Conservation (phyloP, 495 filamentous ascomycete species). For the Penicilliopsis zonata region DNA sequence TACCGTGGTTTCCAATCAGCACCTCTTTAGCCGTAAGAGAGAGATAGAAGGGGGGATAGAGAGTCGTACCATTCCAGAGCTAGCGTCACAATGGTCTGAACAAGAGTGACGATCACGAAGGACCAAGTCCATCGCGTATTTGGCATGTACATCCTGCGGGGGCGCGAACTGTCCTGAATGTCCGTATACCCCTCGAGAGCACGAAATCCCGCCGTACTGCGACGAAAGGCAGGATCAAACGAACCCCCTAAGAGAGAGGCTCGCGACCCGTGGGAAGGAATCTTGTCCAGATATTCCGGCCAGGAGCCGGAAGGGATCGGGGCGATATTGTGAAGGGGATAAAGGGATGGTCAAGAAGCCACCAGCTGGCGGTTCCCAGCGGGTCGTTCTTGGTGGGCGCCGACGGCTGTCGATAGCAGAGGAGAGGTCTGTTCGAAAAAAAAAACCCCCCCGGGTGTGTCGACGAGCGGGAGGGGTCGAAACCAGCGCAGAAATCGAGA, state of each 20-base stretch:
- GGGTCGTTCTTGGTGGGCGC: too few relatives aligned
- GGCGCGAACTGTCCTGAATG: conserved; percentile 10
- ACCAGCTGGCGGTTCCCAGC: not conserved
- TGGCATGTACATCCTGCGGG: conserved; percentile 52
- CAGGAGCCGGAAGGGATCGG: conserved; percentile 24
- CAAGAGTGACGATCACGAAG: conserved; percentile 59
- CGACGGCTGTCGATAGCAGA: too few relatives aligned
- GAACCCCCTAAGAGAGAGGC: conserved; percentile 54
- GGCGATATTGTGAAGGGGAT: conserved; percentile 9
- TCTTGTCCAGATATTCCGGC: conserved; percentile 41
- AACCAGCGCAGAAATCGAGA: not conserved
- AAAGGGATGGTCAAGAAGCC: conserved; percentile 20
- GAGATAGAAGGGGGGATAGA: not conserved
- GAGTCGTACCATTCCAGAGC: conserved; percentile 71
- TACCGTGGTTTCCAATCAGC: conserved; percentile 6
- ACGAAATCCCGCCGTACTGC: conserved; percentile 37
- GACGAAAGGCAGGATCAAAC: conserved; percentile 38
- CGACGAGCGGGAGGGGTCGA: too few relatives aligned
- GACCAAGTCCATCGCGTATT: conserved; percentile 79
- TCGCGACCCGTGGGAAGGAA: conserved; percentile 47
- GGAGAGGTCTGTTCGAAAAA: too few relatives aligned
- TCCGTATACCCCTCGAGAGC: conserved; percentile 42
- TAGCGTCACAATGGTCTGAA: conserved; percentile 70
- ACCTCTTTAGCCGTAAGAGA: not conserved
- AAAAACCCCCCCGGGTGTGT: too few relatives aligned